These are phyloP conservation scores for Xylaria sp. DNA, from an alignment of 2,329 filamentous ascomycete species.

Conservation along the genomic window DNA sequence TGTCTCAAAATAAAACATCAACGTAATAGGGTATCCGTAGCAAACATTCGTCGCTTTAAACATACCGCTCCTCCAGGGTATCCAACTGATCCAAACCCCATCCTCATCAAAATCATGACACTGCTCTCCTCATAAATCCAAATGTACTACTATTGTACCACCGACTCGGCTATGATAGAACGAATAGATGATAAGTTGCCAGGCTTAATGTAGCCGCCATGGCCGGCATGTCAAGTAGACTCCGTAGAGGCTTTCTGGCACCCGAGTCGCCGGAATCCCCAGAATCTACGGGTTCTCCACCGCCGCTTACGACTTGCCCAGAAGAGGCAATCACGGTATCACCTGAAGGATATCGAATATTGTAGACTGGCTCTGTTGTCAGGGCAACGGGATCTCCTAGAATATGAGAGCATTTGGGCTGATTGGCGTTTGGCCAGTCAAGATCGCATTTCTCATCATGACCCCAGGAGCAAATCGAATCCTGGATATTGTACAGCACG, in stretches of 20 bases:
- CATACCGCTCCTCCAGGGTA: conserved; percentile 10
- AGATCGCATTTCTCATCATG: conserved; percentile 57
- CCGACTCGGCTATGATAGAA: background rate
- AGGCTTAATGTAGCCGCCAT: conserved; percentile 13
- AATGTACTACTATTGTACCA: background rate
- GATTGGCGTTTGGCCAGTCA: conserved; percentile 55
- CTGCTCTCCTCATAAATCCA: background rate
- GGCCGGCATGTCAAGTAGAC: conserved; percentile 10
- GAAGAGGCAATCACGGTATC: conserved; percentile 45
- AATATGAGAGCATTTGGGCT: conserved; percentile 54
- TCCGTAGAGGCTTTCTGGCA: conserved; percentile 4
- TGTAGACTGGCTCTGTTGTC: conserved; percentile 51
- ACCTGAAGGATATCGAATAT: conserved; percentile 59
- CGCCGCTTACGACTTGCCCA: conserved; percentile 35
- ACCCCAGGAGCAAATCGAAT: conserved; percentile 49
- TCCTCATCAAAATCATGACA: conserved; percentile 18
- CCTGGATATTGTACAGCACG: conserved; percentile 57
- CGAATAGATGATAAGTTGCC: conserved; percentile 14
- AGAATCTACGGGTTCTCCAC: background rate
- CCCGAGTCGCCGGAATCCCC: conserved; percentile 6
- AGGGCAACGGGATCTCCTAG: conserved; percentile 47
- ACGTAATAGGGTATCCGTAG: conserved; percentile 24
- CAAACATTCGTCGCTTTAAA: conserved; percentile 15
- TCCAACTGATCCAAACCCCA: conserved; percentile 19
- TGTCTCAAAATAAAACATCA: conserved; percentile 17